These are phyloP conservation scores for Penicillium sp. DNA, from an alignment of 2,329 filamentous ascomycete genomes.

Conservation along the genomic window DNA sequence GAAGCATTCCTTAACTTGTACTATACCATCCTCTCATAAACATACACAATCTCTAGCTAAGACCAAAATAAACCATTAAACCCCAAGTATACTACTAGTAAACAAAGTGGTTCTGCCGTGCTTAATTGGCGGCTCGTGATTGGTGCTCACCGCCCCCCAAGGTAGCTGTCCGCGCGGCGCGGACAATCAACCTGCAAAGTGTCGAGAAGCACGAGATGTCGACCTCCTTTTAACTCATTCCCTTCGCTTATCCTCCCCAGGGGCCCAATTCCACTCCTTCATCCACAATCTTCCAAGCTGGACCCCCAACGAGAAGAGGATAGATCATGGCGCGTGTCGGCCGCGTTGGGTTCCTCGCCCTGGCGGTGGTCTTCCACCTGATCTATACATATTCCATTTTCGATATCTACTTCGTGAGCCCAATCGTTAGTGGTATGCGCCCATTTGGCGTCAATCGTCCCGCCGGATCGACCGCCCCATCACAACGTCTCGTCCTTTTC, in stretches of 20 bases:
- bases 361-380: constrained; percentile 90
- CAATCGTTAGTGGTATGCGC: constrained; percentile 94
- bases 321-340: constrained; percentile 57
- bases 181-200: constrained; percentile 22
- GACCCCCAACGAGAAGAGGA: constrained; percentile 15
- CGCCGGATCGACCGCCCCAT: constrained; percentile 68
- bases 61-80: too few species aligned
- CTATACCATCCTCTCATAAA: too few species aligned
- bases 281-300: neutral
- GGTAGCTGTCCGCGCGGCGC: constrained; percentile 1
- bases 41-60: too few species aligned
- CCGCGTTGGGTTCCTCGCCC: constrained; percentile 81
- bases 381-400: constrained; percentile 96
- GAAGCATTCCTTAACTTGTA: too few species aligned
- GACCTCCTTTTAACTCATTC: constrained; percentile 22
- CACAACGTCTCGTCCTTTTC: constrained; percentile 87
- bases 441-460: constrained; percentile 72
- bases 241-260: constrained; percentile 13
- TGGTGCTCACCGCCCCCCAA: constrained; percentile 28
- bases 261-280: constrained; percentile 29
- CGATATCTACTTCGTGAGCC: constrained; percentile 98
- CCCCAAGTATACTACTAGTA: constrained; percentile 6
- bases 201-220: constrained; percentile 11
- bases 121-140: constrained; percentile 24
- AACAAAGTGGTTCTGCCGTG: constrained; percentile 21